Evolutionary conservation across 1,284 basidiomycete species (phyloP).

Genomic region (Sanghuangporus sanghuang): DNA sequence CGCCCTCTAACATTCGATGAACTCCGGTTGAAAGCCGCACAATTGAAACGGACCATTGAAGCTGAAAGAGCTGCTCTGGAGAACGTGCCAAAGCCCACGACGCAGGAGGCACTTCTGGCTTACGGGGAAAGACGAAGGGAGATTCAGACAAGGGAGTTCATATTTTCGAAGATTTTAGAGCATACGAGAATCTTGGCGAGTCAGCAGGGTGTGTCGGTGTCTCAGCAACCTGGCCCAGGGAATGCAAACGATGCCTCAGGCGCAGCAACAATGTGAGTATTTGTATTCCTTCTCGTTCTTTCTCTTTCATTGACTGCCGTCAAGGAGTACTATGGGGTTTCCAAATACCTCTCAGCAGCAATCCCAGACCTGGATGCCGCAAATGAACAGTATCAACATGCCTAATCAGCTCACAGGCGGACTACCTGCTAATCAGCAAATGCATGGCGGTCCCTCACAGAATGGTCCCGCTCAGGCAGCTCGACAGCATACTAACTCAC

Average conservation of each 20-base stretch:
- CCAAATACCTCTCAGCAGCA: conserved; percentile 2
- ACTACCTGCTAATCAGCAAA: background rate
- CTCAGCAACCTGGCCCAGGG: conserved; percentile 1
- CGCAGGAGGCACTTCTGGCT: background rate
- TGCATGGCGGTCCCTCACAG: background rate
- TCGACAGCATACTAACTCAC: conserved; percentile 1
- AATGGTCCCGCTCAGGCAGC: background rate
- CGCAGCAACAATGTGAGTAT: background rate
- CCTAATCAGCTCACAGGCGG: background rate
- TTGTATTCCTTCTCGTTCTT: background rate
- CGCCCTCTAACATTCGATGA: conserved; percentile 3
- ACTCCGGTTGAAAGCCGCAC: background rate
- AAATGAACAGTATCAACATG: background rate
- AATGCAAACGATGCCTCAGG: background rate
- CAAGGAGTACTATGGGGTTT: conserved; percentile 1
- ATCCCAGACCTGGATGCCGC: background rate
- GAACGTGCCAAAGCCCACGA: background rate
- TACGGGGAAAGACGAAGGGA: background rate
- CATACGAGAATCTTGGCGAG: background rate
- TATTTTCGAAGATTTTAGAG: background rate
- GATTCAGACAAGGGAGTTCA: background rate
- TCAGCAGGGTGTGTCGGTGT: background rate
- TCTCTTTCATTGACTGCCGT: background rate
- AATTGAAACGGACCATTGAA: conserved; percentile 9
- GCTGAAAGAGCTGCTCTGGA: background rate